Base-by-base conservation (phyloP, 495 filamentous ascomycete species). In the Penicillium cataractarum region DNA sequence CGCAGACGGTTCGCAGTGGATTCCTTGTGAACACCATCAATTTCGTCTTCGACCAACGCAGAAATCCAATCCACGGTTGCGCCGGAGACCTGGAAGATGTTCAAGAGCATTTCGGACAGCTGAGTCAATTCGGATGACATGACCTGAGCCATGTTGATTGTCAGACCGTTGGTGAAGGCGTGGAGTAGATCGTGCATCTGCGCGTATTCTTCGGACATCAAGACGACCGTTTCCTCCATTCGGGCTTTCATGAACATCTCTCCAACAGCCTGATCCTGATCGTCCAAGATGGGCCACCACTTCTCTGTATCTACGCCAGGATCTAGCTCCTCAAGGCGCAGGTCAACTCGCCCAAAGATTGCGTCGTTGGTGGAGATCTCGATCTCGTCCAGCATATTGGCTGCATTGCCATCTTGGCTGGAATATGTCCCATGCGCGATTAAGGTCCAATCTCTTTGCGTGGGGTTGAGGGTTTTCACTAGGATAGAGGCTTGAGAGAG, bases 81-180 rank as follows among this genome's bases (percentile, higher is more conserved):
- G 4, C 92, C 93, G n/a, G 92, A 93, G 13, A 97, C 96, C 71
- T 99, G 95, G 69, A 91, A 99, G 56, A 99, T 96, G 68, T 97
- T 92, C 65, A 98, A 80, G 49, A 99, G 85, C 35, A 90, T 87
- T 68, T 97, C 92, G 9, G 92, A 89, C n/a, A 98, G 78, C 26
- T 86, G 82, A 64, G 87, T 88, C 40, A 97, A 80, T 67, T 91
- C 88, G 0, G 85, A 86, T 7, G 92, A 91, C 65, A 97, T 79
- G 51, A 91, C 82, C 50, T 89, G 84, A 2, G 92, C 88, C 64
- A 99, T 92, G 67, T 95, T 90, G 57, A 90, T 81, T 4, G 93
- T 97, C 35, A 99, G 78, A 2, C 91, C 91, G 53, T 89, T 89
- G 44, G 84, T 84, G 75, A 97, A 97, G 1, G 84, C 84, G 64